Base-by-base conservation (phyloP, 176 grass and related monocot species). In the Triticum urartu region DNA sequence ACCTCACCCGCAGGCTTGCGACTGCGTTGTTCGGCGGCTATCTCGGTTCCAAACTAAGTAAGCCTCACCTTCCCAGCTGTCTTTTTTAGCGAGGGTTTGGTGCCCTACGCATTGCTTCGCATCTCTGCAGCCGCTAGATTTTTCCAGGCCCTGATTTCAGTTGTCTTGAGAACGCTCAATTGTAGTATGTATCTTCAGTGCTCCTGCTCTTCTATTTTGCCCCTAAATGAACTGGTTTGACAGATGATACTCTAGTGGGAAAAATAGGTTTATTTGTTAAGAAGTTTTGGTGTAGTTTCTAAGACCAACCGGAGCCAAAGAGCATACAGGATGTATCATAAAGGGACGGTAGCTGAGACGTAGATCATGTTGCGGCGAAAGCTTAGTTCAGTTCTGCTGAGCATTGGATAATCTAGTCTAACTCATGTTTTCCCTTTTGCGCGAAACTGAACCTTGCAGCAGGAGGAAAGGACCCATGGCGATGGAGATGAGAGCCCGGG, bases 401-500 rank as follows among this genome's bases (percentile, higher is more conserved):
- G 26, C 4, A 73, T 59, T 33, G 54, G 39, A 9, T 70, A 42
- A 34, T 64, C 7, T 64, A 72, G 17, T 63, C 40, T 25, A 13
- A 68, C 0, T 61, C 24, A 64, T 78, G 11, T 68, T 84, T 81
- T 26, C 39, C 8, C 3, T 34, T 83, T 38, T 87, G 2, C 62
- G 68, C 43, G 84, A 33, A 65, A 73, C 9, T 68, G 2, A 68
- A 75, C 11, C 35, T 66, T 7, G 26, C 58, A 10, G 39, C 33
- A 83, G 80, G 45, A 87, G 85, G 60, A 33, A 25, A 30, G 3
- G 52, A 32, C 36, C 12, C 52, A 63, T 82, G 79, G 80, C 66
- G 32, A 94, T 98, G 93, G 91, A 93, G 81, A 98, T 98, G 91
- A 91, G 88, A 77, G 88, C 93, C 13, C 7, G 33, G 13, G 68